Conservation (phyloP, 345 rosid genomes). For the Euphorbia lathyris region DNA sequence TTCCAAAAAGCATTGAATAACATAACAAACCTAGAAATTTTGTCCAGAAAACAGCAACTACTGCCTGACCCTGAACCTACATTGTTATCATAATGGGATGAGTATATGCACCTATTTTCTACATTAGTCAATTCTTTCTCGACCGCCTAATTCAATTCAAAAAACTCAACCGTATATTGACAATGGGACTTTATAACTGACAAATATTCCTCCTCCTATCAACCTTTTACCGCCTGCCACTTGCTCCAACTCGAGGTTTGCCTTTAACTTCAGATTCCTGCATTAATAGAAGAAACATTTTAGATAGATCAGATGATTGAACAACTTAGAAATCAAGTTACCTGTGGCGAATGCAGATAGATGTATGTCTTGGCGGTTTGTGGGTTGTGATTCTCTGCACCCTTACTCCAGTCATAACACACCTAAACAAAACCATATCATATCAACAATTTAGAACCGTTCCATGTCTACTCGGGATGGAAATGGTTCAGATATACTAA, state of each 20-base stretch:
- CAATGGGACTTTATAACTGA: neutral
- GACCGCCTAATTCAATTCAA: neutral
- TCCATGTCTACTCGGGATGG: too few relatives aligned
- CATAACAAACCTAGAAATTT: neutral
- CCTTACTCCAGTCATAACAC: slow-evolving; percentile 97
- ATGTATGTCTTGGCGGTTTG: slow-evolving; percentile 56
- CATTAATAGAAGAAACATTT: slow-evolving; percentile 1
- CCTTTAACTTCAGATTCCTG: slow-evolving; percentile 89
- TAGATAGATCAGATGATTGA: neutral
- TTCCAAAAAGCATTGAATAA: neutral
- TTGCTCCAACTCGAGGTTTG: slow-evolving; percentile 49
- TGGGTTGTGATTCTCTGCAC: slow-evolving; percentile 81
- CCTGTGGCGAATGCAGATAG: slow-evolving; percentile 68
- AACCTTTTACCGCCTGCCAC: slow-evolving; percentile 17
- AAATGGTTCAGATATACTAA: too few relatives aligned
- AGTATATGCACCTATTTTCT: neutral
- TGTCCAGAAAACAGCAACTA: neutral
- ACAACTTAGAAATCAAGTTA: slow-evolving; percentile 14
- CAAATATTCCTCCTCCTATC: neutral
- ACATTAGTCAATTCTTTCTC: neutral
- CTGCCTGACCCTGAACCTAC: neutral
- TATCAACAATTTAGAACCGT: neutral
- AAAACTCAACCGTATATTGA: neutral
- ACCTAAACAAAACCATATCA: slow-evolving; percentile 37
- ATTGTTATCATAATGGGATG: too few relatives aligned